Base-by-base conservation (phyloP, 345 rosid species). In the Microthlaspi erraticum region DNA sequence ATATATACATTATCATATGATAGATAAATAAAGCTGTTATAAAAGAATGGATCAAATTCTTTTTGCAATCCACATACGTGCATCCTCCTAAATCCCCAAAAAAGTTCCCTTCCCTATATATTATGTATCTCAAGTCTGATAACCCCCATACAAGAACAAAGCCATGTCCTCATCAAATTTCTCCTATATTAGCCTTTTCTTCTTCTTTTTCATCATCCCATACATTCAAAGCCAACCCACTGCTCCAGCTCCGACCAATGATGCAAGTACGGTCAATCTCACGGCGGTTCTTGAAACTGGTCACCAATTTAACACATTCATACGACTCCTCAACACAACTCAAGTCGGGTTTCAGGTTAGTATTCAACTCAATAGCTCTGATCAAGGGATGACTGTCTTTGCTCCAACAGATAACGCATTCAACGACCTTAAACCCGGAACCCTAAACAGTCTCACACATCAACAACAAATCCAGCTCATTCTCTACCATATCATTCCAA, bases 321-420 rank as follows among this genome's bases (percentile, higher is more conserved):
- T 89, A 10, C 77, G 62, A 33, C 81, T 91, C 20, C 58, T 91
- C 32, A 77, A 56, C 56, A 53, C 78, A 17, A 87, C 94, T 14
- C 88, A 83, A 73, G 84, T 74, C 2, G 81, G 53, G 6, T 75
- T 11, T 66, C 93, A 91, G 64, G 63, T 89, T 18, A 64, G 56
- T 4, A 82, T 74, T 70, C 96, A 91, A 64, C 81, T 91, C 73
- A 91, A 87, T 77, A 71, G 71, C 85, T 84, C 91, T 48, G 70
- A 78, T 14, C 81, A 89, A 31, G 96, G 93, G 18, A 62, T 89
- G 73, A 92, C 96, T 17, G 59, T 89, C 5, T 75, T 92, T 11
- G 87, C 92, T 44, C 96, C 93, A 11, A 87, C 93, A 1, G 89
- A 89, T 57, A 86, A 83, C 32, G 97, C 93, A 74, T 92, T 89